Conservation (phyloP, 805 yeast genomes). For the Alloascoidea africana region DNA sequence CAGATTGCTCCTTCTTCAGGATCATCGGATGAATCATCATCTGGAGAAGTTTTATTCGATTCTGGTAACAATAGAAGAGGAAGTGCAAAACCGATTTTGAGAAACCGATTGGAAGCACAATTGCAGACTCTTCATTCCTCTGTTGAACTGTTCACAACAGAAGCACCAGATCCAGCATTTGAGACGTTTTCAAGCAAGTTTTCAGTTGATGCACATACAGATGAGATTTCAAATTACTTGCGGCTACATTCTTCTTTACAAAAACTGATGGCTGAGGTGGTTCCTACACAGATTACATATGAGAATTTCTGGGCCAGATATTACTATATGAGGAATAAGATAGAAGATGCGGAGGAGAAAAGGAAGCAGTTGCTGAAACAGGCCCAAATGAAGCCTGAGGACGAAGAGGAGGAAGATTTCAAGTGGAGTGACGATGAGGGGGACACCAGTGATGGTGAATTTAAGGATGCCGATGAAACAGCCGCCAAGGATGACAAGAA, state of each 20-base stretch:
- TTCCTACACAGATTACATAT: conserved; percentile 47
- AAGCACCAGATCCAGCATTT: conserved; percentile 18
- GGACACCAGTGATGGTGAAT: conserved; percentile 23
- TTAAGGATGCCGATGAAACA: no score
- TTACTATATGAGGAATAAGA: conserved; percentile 34
- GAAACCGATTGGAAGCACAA: conserved; percentile 51
- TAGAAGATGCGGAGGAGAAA: conserved; percentile 46
- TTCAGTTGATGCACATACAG: conserved; percentile 30
- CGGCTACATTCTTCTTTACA: conserved; percentile 34
- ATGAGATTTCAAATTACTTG: conserved; percentile 33
- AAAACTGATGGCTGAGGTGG: conserved; percentile 42
- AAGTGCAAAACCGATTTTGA: conserved; percentile 20
- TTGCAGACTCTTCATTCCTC: conserved; percentile 37
- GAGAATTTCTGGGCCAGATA: conserved; percentile 65
- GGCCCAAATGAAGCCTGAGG: conserved; percentile 13
- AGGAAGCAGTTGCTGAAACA: conserved; percentile 45
- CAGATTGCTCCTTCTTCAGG: conserved; percentile 10
- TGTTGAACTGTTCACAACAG: conserved; percentile 25
- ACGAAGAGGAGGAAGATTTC: conserved; percentile 30
- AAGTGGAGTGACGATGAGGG: conserved; percentile 22
- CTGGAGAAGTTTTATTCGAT: conserved; percentile 26
- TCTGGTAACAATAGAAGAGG: conserved; percentile 20
- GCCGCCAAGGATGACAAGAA: conserved; percentile 19
- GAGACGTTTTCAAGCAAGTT: conserved; percentile 23
- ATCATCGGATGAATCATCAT: conserved; percentile 19